These are phyloP conservation scores for Rubia yunnanensis DNA, from an alignment of 257 asterid species.

Conservation along the genomic window DNA sequence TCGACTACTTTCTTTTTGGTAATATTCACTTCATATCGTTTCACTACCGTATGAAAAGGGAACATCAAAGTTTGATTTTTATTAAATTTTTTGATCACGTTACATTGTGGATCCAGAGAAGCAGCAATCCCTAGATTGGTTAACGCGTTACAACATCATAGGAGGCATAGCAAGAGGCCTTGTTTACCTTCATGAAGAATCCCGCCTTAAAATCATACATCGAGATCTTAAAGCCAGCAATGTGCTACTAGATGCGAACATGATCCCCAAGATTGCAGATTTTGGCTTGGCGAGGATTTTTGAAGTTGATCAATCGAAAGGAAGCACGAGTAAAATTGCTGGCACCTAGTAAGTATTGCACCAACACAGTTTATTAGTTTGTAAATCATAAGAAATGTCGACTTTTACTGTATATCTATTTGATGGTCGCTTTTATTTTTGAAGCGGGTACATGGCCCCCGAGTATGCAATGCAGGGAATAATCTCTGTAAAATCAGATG, in stretches of 20 bases:
- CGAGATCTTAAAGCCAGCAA: slow-evolving; percentile 24
- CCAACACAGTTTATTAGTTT: not conserved
- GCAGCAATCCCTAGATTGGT: slow-evolving; percentile 12
- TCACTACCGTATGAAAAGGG: not conserved
- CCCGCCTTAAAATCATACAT: slow-evolving; percentile 19
- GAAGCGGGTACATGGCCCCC: slow-evolving; percentile 33
- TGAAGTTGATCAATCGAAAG: slow-evolving; percentile 13
- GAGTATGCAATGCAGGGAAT: slow-evolving; percentile 25
- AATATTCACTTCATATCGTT: not conserved
- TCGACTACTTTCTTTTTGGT: slow-evolving; percentile 24
- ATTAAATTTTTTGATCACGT: not conserved
- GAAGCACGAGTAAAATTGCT: slow-evolving; percentile 12
- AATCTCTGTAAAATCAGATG: slow-evolving; percentile 25
- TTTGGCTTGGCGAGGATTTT: slow-evolving; percentile 21
- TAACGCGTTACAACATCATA: slow-evolving; percentile 20
- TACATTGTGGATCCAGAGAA: slow-evolving; percentile 8
- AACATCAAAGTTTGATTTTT: not conserved
- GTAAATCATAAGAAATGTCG: no score
- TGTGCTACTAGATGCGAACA: slow-evolving; percentile 14
- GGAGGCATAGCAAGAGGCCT: slow-evolving; percentile 20
- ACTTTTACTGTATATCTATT: not conserved
- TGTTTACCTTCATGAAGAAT: slow-evolving; percentile 26
- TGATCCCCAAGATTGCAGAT: slow-evolving; percentile 28
- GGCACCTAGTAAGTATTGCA: slow-evolving; percentile 18
- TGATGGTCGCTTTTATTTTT: not conserved